Conservation (phyloP, 2,329 filamentous ascomycete genomes). For the Didymella glomerata region DNA sequence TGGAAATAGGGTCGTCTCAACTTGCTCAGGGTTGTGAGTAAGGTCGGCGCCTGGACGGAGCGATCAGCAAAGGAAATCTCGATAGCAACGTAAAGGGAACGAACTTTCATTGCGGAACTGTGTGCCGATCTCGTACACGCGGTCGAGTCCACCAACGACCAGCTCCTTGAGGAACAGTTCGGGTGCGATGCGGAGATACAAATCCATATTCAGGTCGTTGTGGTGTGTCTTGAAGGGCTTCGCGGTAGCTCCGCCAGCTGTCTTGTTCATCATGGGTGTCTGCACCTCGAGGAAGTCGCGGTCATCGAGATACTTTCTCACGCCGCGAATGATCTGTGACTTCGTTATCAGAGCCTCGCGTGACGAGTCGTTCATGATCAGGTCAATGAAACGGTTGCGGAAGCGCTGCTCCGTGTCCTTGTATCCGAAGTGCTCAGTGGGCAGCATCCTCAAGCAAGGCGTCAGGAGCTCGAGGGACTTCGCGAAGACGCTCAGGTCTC, state of each 20-base stretch:
- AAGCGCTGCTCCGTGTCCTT: slow-evolving; percentile 94
- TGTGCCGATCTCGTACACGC: slow-evolving; percentile 64
- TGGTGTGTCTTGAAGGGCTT: slow-evolving; percentile 95
- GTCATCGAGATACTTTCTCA: slow-evolving; percentile 87
- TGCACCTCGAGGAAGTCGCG: slow-evolving; percentile 93
- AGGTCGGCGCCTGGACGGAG: slow-evolving; percentile 67
- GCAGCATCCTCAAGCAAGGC: slow-evolving; percentile 89
- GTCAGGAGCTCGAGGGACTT: slow-evolving; percentile 86
- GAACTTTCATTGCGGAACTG: slow-evolving; percentile 91
- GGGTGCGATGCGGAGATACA: slow-evolving; percentile 94
- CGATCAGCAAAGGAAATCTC: too few species aligned
- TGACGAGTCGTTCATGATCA: slow-evolving; percentile 94
- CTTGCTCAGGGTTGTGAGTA: slow-evolving; percentile 92
- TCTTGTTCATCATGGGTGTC: slow-evolving; percentile 94
- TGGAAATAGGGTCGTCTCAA: too few species aligned
- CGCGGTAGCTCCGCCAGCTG: slow-evolving; percentile 93
- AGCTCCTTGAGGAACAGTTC: slow-evolving; percentile 97
- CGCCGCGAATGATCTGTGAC: slow-evolving; percentile 86
- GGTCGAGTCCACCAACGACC: slow-evolving; percentile 91
- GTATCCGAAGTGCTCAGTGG: slow-evolving; percentile 76
- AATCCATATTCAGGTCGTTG: slow-evolving; percentile 93
- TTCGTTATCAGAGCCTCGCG: slow-evolving; percentile 85
- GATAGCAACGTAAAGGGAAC: too few species aligned
- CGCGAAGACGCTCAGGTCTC: slow-evolving; percentile 96
- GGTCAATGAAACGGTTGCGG: slow-evolving; percentile 91